Conservation (phyloP, 1,284 basidiomycete species). For the Gomphus sp. region DNA sequence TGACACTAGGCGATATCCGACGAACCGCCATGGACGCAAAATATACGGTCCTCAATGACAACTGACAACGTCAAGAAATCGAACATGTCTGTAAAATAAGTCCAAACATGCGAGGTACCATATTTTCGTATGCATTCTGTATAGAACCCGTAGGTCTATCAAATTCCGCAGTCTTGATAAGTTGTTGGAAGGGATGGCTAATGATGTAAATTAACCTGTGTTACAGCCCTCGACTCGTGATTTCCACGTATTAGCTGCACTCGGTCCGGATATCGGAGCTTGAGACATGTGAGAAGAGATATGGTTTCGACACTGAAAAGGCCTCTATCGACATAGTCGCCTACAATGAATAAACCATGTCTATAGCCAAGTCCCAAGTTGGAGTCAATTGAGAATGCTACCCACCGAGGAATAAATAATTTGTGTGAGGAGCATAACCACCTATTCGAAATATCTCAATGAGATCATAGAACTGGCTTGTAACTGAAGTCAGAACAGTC, state of each 20-base stretch:
- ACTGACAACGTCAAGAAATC: slow-evolving; percentile 97
- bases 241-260: slow-evolving; percentile 97
- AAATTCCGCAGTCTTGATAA: slow-evolving; percentile 1
- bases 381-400: not conserved
- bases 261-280: slow-evolving; percentile 93
- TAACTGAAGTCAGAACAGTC: slow-evolving; percentile 16
- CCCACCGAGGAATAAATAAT: slow-evolving; percentile 91
- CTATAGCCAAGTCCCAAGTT: slow-evolving; percentile 1
- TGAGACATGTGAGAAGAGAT: slow-evolving; percentile 92
- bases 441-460: slow-evolving; percentile 99
- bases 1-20: slow-evolving; percentile 13
- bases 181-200: slow-evolving; percentile 16
- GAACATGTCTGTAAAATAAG: slow-evolving; percentile 99
- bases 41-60: slow-evolving; percentile 98
- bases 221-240: slow-evolving; percentile 96
- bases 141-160: slow-evolving; percentile 98
- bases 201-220: slow-evolving; percentile 54
- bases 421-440: slow-evolving; percentile 92
- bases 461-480: slow-evolving; percentile 98
- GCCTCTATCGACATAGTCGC: slow-evolving; percentile 97
- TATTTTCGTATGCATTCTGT: slow-evolving; percentile 98
- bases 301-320: slow-evolving; percentile 98
- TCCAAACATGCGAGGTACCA: slow-evolving; percentile 94
- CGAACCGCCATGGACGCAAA: slow-evolving; percentile 95
- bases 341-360: slow-evolving; percentile 31